Evolutionary conservation across 257 asterid species (phyloP), one percentile per base, ranked within the genome.

Genomic region (Thymus mandschuricus): DNA sequence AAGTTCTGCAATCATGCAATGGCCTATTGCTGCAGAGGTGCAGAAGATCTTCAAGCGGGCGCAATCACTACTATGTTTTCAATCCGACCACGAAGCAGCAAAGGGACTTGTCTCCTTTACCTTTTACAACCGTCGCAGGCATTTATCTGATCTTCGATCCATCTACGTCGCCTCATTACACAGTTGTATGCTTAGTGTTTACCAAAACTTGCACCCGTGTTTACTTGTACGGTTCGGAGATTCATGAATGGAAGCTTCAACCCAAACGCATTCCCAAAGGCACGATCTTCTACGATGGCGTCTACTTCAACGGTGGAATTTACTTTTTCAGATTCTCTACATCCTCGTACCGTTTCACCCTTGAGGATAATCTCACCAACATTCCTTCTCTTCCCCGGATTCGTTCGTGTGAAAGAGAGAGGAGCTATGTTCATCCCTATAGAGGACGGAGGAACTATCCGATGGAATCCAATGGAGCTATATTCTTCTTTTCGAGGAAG

Each of bases 391-490:
- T 7, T 6, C 52, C 15, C 10, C 10, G 48, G 10, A 9, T 43
- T 43, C 48, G 10, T 43, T 6, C 10, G 45, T 40, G 45, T 40
- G 45, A 6, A 21, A 21, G 21, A 21, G 21, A 21, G 21, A 21
- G 21, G 21, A 21, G 21, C 21, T 21, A 21, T 21, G 21, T 21
- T 21, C 21, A 21, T 21, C 21, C 21, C 21, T 21, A 21, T 44
- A 11, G 48, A 44, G 0, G 7, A 2, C 5, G 5, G 6, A 48
- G 56, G 29, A 15, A n/a, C 5, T 50, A 4, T 13, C 9, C 4
- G 33, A 10, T 73, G 55, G 78, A 35, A 68, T 73, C 78, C 5
- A 48, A 62, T 12, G 73, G 68, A 3, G 10, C 5, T 4, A 3
- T 50, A 2, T 8, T 1, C 27, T n/a, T 50, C 8, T 46, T 9